Evolutionary conservation across 371 early-diverging fungal species (phyloP), one percentile per base, ranked within the genome.

Genomic region (Zopfochytrium polystomum): DNA sequence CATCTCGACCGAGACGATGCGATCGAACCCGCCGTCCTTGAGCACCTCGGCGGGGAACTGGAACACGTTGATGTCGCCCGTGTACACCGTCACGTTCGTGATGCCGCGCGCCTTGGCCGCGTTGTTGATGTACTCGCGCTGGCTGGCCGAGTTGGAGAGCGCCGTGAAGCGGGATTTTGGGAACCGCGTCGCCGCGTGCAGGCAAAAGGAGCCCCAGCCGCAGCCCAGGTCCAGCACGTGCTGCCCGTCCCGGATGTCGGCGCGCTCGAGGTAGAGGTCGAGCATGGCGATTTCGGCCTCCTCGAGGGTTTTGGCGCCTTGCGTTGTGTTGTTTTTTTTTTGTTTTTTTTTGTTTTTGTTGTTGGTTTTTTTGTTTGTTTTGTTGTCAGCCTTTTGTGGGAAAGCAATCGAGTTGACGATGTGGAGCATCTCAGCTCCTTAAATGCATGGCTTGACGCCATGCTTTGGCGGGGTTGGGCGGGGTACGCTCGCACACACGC

Each of bases 211-310:
- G 4, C 82, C 83, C 85, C 83, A 83, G 7, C 85, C 85, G 58
- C 85, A 85, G 3, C 85, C 85, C 22, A 85, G 60, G 63, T 85
- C 85, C 42, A 85, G 52, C 26, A 85, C 71, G 1, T 55, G 13
- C 75, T 71, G 64, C 18, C 86, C 86, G 62, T 85, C 84, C 27
- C 57, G 34, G 18, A 85, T 3, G 9, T 59, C 63, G 20, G 85
- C 75, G 30, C 78, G 63, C 51, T 77, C 55, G 22, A 67, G 66
- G 67, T 85, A 85, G n/a, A 73, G 48, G 30, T 78, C 80, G 52
- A 85, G 55, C 86, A 85, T 85, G n/a, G 55, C 58, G 34, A 65
- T 69, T 60, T 85, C 86, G 13, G 86, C 85, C 43, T 80, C 73
- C 15, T 77, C 73, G 7, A 85, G 63, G 26, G 52, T 62, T 25